Base-by-base conservation (phyloP, 768 basidiomycete species). In the Cystoderma amianthinum region DNA sequence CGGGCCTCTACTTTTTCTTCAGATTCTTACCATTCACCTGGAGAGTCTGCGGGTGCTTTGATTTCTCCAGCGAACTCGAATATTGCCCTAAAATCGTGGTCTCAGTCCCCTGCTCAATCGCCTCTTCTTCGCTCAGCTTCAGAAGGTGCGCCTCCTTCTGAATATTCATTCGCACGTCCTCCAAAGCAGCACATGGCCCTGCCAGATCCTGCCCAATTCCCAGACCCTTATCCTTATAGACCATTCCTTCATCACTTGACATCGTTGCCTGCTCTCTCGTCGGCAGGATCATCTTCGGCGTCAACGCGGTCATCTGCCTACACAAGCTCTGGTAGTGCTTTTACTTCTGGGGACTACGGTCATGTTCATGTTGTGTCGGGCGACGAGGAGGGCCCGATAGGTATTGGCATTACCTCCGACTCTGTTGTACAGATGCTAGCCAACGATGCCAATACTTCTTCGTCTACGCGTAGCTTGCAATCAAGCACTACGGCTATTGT, bases 251-350 rank as follows among this genome's bases (percentile, higher is more conserved):
- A 72, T 33, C 61, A 67, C 20, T 47, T 45, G 38, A 21, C 61
- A 25, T 65, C 63, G 38, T 61, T 64, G 23, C 82, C 81, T 3
- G 68, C 80, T 12, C 76, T 85, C 41, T 86, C 84, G 2, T 83
- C 83, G 3, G 74, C 75, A 32, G 76, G 77, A 34, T 84, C 88
- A 0, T 82, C 83, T 18, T 78, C 81, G 22, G 69, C 73, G 1
- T 86, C 85, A 3, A 77, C 82, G 5, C 74, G 85, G 38, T 87
- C 86, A 5, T 85, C 84, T 3, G 84, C 85, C 3, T 87, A 87
- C 55, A 83, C 84, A 17, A 82, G 73, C 59, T 77, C 78, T 15
- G 82, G 80, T 41, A 82, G 81, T 58, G 70, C 74, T 15, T 57
- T 76, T 33, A 64, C 71, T 18, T 76, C 78, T 32, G 69, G 69